phyloP scores from a whole-genome alignment of 129 eudicot species.

The carrot (Daucus carota) region DNA sequence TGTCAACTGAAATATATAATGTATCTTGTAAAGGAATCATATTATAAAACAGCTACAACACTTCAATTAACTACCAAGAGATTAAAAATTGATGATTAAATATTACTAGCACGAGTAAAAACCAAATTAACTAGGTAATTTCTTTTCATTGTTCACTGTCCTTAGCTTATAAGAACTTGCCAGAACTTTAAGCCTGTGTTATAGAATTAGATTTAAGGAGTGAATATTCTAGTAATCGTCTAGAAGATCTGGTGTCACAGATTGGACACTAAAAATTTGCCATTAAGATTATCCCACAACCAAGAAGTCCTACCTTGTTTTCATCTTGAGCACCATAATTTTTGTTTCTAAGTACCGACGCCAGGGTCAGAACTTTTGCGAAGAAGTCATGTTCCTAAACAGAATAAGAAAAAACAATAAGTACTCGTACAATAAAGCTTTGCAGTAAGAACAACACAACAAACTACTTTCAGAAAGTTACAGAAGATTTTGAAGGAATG shows the following conservation, averaged over 20 bases:
- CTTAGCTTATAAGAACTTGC: background rate
- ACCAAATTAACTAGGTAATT: background rate
- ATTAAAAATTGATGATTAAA: background rate
- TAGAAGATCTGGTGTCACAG: constrained; percentile 2
- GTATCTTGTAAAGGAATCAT: too few relatives aligned
- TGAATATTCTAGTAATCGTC: background rate
- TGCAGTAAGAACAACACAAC: background rate
- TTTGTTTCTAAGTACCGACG: constrained; percentile 38
- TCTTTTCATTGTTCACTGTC: background rate
- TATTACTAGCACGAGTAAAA: background rate
- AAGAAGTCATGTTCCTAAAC: constrained; percentile 49
- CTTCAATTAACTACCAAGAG: background rate
- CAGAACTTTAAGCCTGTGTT: background rate
- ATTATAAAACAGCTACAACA: background rate
- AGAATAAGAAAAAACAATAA: constrained; percentile 14
- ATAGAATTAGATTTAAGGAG: background rate
- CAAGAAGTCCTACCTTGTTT: constrained; percentile 37
- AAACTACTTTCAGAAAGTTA: background rate
- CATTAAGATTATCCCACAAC: constrained; percentile 8
- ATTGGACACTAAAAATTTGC: background rate
- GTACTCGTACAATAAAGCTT: constrained; percentile 3
- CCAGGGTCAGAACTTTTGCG: constrained; percentile 46
- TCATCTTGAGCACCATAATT: constrained; percentile 28
- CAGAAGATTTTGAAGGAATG: background rate
- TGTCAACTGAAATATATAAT: constrained; percentile 33